Base-by-base conservation (phyloP, 176 grass and related monocot species). In the Tuctoria greenei region DNA sequence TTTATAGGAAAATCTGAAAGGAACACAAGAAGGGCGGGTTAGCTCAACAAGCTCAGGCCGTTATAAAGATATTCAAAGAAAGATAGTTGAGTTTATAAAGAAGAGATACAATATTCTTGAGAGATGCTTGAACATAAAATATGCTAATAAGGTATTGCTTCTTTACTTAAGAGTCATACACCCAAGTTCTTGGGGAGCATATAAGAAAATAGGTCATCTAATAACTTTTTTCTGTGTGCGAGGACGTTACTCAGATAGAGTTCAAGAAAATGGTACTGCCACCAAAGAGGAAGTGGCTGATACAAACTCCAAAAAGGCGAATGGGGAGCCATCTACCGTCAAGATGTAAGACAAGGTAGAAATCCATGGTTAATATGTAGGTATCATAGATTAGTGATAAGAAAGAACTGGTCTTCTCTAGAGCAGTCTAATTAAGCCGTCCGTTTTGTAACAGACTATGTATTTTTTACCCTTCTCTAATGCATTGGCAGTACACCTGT, bases 31-130 rank as follows among this genome's bases (percentile, higher is more conserved):
- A 78, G 88, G 64, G 17, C 85, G 81, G 57, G 66, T 56, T 14
- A 81, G 65, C 59, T 69, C 71, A 74, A 86, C 88, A 16, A 76
- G 76, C 65, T n/a, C n/a, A n/a, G 79, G 76, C 65, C 96, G 90
- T 38, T 92, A 87, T 66, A 93, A 90, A 66, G 92, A 95, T 38
- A 73, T 88, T 34, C 96, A 99, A 81, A 95, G 89, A 83, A 99
- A 87, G 75, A 82, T 82, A 65, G 91, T 99, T 23, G 96, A 99
- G 74, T 99, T 88, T 77, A 87, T 95, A 66, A 92, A 92, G 68
- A 99, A 99, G 80, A 85, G 96, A 84, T 99, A 85, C 77, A 90
- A 95, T 83, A 71, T 92, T 76, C 78, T 99, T 24, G 96, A 99
- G 70, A 99, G 89, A 90, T 86, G 89, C 35, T 81, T 99, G 82